phyloP scores from a whole-genome alignment of 2,329 filamentous ascomycete species.

The Corinectria fuckeliana region DNA sequence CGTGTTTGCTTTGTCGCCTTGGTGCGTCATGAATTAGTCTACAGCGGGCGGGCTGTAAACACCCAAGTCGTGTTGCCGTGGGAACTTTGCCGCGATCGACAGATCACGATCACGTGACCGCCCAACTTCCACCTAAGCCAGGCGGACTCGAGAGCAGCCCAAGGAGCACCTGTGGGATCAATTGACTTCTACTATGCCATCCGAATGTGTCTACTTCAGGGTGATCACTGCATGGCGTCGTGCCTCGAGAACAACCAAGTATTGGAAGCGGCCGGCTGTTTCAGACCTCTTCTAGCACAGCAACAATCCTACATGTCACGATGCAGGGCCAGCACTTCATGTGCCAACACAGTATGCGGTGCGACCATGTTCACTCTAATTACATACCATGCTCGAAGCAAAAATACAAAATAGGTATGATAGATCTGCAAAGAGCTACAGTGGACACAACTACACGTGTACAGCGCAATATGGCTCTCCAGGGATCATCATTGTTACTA shows the following conservation, averaged over 20 bases:
- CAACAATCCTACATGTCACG: neutral
- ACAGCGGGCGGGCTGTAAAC: slow-evolving; percentile 29
- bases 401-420: slow-evolving; percentile 7
- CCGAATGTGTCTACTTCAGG: neutral
- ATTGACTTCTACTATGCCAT: neutral
- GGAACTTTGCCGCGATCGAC: slow-evolving; percentile 24
- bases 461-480: slow-evolving; percentile 4
- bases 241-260: neutral
- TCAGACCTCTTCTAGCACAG: neutral
- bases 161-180: neutral
- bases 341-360: slow-evolving; percentile 15
- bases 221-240: neutral
- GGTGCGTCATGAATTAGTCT: slow-evolving; percentile 17
- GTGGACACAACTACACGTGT: slow-evolving; percentile 20
- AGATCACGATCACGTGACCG: slow-evolving; percentile 24
- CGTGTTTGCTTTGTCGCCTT: slow-evolving; percentile 7
- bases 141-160: neutral
- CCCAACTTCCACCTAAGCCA: neutral
- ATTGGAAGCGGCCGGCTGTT: neutral
- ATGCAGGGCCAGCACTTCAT: slow-evolving; percentile 16
- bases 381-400: slow-evolving; percentile 6
- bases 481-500: slow-evolving; percentile 16
- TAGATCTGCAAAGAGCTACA: slow-evolving; percentile 5
- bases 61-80: slow-evolving; percentile 32
- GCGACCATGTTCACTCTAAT: neutral